Evolutionary conservation across 306 rosid genomes (phyloP).

Genomic region (Prinsepia uniflora): DNA sequence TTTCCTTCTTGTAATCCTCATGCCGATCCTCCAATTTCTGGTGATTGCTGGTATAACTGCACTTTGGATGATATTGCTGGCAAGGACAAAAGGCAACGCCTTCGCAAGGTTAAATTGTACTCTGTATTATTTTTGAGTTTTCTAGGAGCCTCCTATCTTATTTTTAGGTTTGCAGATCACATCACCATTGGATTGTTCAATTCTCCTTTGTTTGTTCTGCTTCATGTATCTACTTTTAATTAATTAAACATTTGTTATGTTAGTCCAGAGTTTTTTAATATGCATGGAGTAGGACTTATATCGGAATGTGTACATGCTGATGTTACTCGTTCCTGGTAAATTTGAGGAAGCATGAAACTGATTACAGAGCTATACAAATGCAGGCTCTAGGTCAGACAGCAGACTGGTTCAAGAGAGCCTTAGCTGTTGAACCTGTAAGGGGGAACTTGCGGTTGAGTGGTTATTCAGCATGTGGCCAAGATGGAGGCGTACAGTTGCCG

Average conservation of each 20-base stretch:
- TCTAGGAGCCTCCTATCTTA: constrained; percentile 14
- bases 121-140: not conserved
- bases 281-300: not conserved
- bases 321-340: not conserved
- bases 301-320: not conserved
- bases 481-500: constrained; percentile 98
- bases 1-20: constrained; percentile 78
- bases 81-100: constrained; percentile 78
- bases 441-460: constrained; percentile 94
- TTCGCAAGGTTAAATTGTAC: constrained; percentile 59
- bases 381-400: constrained; percentile 97
- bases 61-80: constrained; percentile 86
- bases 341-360: constrained; percentile 14
- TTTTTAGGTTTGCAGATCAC: not conserved
- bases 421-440: constrained; percentile 94
- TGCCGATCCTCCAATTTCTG: constrained; percentile 69
- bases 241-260: not conserved
- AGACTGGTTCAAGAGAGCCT: constrained; percentile 88
- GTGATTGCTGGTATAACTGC: constrained; percentile 99
- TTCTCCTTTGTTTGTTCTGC: not conserved
- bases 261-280: not conserved
- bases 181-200: not conserved
- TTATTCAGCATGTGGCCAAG: constrained; percentile 98
- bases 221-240: not conserved
- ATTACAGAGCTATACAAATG: constrained; percentile 27